These are phyloP conservation scores for Zizania latifolia DNA, from an alignment of 176 grass and related monocot species.

Conservation along the genomic window DNA sequence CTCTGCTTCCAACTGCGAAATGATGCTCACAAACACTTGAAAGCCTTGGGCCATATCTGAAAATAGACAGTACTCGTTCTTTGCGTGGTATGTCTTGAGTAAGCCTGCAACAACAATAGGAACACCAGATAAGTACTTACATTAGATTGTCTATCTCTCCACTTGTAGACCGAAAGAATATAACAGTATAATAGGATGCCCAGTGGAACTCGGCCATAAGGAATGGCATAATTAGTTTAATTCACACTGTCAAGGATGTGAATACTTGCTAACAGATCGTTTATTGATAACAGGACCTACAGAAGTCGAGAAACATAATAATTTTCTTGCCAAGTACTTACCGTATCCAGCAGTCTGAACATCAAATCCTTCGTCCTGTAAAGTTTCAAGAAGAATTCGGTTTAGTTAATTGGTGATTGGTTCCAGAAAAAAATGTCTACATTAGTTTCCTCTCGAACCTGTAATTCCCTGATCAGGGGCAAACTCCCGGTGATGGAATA, in stretches of 20 bases:
- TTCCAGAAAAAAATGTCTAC: background rate
- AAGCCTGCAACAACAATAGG: constrained; percentile 42
- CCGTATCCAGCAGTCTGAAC: constrained; percentile 92
- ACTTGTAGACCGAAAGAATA: background rate
- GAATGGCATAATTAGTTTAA: background rate
- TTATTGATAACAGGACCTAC: background rate
- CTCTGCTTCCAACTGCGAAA: constrained; percentile 72
- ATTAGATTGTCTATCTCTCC: background rate
- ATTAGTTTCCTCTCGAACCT: constrained; percentile 41
- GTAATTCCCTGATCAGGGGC: constrained; percentile 87
- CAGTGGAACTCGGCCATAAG: background rate
- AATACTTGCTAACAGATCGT: background rate
- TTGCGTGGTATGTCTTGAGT: constrained; percentile 83
- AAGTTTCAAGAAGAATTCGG: constrained; percentile 15
- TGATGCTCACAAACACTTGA: constrained; percentile 83
- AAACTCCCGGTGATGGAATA: constrained; percentile 91
- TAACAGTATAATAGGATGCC: background rate
- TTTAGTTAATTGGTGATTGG: constrained; percentile 26
- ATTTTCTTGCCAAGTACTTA: constrained; percentile 24
- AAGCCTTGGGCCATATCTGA: constrained; percentile 90
- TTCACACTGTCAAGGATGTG: background rate
- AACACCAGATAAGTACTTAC: constrained; percentile 4
- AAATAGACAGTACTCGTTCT: constrained; percentile 92
- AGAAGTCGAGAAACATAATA: background rate
- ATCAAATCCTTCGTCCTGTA: constrained; percentile 95